These are phyloP conservation scores for Phaeosphaeria sp. DNA, from an alignment of 2,329 filamentous ascomycete species.

Conservation along the genomic window DNA sequence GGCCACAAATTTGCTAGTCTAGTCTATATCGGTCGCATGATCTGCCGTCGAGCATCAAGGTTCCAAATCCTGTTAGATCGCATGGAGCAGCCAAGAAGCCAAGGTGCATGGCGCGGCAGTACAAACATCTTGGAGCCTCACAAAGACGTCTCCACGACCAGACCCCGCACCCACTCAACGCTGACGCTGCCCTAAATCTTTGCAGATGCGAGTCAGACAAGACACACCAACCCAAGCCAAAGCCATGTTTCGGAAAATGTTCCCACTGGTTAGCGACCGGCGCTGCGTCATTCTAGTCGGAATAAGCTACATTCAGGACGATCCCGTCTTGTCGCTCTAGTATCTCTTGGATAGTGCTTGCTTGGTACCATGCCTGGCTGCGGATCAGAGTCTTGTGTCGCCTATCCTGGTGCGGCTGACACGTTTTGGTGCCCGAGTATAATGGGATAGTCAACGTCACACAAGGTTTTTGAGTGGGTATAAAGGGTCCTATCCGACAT, in stretches of 20 bases:
- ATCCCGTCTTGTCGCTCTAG: constrained; percentile 14
- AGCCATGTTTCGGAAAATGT: background rate
- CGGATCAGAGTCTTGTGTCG: constrained; percentile 10
- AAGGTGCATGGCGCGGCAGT: constrained; percentile 19
- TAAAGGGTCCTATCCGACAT: background rate
- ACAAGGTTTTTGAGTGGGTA: background rate
- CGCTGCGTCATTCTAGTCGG: constrained; percentile 11
- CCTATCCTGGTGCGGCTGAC: constrained; percentile 8
- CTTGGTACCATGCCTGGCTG: background rate
- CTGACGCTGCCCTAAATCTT: background rate
- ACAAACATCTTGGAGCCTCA: constrained; percentile 11
- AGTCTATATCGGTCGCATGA: background rate
- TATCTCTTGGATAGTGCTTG: constrained; percentile 8
- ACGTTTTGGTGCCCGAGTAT: constrained; percentile 4
- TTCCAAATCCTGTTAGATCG: constrained; percentile 6
- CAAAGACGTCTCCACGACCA: constrained; percentile 1
- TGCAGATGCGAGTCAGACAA: background rate
- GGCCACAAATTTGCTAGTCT: background rate
- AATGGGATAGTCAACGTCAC: constrained; percentile 7
- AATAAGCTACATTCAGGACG: background rate
- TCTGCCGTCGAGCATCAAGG: constrained; percentile 3
- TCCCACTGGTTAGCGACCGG: constrained; percentile 8
- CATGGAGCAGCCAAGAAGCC: constrained; percentile 18
- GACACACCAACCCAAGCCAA: background rate
- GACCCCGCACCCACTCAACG: background rate